Evolutionary conservation across 2,329 filamentous ascomycete species (phyloP).

Genomic region (Talaromyces sp.): DNA sequence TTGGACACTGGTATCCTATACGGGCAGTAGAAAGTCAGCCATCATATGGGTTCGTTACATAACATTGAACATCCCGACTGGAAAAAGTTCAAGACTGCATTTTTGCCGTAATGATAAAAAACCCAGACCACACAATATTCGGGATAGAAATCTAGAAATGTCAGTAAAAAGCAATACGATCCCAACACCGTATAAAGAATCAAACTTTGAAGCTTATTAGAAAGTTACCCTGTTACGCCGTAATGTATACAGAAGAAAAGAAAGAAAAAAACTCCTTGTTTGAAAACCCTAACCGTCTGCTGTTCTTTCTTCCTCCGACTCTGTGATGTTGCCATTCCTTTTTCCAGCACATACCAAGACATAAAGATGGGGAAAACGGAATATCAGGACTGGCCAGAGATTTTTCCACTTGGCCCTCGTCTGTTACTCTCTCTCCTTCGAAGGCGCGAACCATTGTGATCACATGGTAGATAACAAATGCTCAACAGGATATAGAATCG

Average conservation of each 20-base stretch:
- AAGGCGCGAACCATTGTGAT: neutral
- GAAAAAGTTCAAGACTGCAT: neutral
- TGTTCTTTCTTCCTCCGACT: conserved; percentile 2
- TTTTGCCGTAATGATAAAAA: neutral
- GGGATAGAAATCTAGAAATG: neutral
- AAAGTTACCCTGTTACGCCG: conserved; percentile 25
- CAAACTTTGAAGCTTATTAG: conserved; percentile 22
- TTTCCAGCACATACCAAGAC: conserved; percentile 6
- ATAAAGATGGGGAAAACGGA: neutral
- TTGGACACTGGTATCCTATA: neutral
- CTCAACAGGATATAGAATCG: conserved; percentile 9
- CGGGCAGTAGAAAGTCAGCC: neutral
- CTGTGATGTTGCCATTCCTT: neutral
- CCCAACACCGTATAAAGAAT: neutral
- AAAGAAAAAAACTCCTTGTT: conserved; percentile 7
- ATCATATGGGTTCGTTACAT: neutral
- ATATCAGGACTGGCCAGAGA: neutral
- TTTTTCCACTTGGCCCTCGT: neutral
- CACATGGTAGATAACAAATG: neutral
- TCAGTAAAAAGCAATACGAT: neutral
- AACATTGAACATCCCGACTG: neutral
- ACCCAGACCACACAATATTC: neutral
- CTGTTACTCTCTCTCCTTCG: neutral
- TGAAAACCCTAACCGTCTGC: conserved; percentile 9
- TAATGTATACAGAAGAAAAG: conserved; percentile 23